Conservation (phyloP, 257 asterid genomes). For the Scutellaria barbata region DNA sequence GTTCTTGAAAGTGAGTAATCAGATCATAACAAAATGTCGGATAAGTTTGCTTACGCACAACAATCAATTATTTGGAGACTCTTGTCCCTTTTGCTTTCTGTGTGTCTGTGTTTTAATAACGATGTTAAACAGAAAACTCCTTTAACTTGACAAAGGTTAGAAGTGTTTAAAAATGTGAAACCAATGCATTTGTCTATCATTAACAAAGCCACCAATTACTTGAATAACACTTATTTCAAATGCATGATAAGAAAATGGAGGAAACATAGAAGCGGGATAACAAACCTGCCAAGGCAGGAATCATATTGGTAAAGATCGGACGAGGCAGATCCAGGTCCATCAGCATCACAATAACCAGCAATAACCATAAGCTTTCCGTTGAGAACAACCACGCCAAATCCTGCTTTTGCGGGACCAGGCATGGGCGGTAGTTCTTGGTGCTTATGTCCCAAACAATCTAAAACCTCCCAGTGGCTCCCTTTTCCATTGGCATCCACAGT, state of each 20-base stretch:
- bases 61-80: too few relatives aligned
- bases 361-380: slow-evolving; percentile 76
- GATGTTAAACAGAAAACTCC: too few relatives aligned
- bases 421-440: slow-evolving; percentile 58
- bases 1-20: too few relatives aligned
- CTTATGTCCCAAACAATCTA: slow-evolving; percentile 63
- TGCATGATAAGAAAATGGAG: slow-evolving; percentile 3
- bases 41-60: too few relatives aligned
- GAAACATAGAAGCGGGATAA: background rate
- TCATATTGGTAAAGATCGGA: slow-evolving; percentile 74
- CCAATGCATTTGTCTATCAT: too few relatives aligned
- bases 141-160: too few relatives aligned
- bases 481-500: slow-evolving; percentile 63
- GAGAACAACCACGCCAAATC: slow-evolving; percentile 67
- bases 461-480: slow-evolving; percentile 77
- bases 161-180: too few relatives aligned
- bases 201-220: too few relatives aligned
- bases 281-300: slow-evolving; percentile 83
- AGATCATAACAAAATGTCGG: too few relatives aligned
- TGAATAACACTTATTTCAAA: too few relatives aligned
- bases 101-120: too few relatives aligned
- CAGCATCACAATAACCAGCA: slow-evolving; percentile 58
- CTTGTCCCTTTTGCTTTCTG: too few relatives aligned
- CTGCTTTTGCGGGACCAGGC: slow-evolving; percentile 72
- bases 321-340: slow-evolving; percentile 55